Base-by-base conservation (phyloP, 257 asterid species). In the Perilla frutescens region DNA sequence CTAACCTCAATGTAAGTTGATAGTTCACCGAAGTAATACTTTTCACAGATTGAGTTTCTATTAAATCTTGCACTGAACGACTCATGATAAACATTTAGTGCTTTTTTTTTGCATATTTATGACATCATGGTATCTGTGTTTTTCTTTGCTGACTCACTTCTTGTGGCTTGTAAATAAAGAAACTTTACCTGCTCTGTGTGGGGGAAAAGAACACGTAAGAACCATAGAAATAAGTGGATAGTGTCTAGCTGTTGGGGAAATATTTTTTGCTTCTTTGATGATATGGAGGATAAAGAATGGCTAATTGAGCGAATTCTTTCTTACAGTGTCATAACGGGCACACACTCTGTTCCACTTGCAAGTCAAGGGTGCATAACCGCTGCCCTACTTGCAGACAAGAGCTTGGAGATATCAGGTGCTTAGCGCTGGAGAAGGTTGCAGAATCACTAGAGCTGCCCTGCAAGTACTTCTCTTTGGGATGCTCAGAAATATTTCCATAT, bases 321-420 rank as follows among this genome's bases (percentile, higher is more conserved):
- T 73, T 69, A 81, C 85, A 91, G 96, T 89, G 97, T 80, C 96
- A 81, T 80, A 89, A 89, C 31, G 97, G 94, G 20, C 97, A 91
- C 71, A 91, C 97, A 1, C 88, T 91, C 34, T 89, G 97, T 81
- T 89, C 94, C 45, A 87, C 96, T 57, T 91, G 96, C 81, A 91
- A 91, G 83, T 76, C 83, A 32, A 84, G 93, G 87, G 92, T 91
- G 55, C 94, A 89, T 48, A 91, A 91, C 41, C 73, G 93, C 72
- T 89, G 97, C 72, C 97, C 97, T n/a, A 91, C 97, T 3, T 89
- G 97, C 79, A 83, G 96, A 81, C 97, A 89, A 85, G 97, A 91
- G 75, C 97, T 89, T 2, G 97, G 97, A 20, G 96, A 91, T 70
- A 91, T 91, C 66, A 79, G 94, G 79, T 91, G 97, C 87, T 86